These are phyloP conservation scores for Madurella mycetomatis DNA, from an alignment of 2,329 filamentous ascomycete genomes.

Conservation along the genomic window DNA sequence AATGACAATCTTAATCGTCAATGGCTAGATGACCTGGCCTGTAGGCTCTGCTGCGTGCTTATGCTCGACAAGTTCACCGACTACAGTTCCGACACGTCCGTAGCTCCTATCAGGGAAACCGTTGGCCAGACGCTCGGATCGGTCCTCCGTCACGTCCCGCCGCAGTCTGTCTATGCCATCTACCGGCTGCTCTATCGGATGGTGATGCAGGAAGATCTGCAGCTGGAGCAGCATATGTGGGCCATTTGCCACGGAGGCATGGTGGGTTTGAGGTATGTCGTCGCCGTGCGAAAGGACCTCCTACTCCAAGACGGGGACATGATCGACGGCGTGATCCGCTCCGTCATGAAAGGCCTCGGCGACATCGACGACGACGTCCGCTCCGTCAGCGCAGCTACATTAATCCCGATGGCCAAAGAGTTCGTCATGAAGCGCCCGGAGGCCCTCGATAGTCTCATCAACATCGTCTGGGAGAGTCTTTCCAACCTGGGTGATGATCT, in stretches of 20 bases:
- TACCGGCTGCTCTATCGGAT: constrained; percentile 82
- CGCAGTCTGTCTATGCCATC: constrained; percentile 73
- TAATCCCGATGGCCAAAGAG: constrained; percentile 93
- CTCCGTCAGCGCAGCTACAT: constrained; percentile 92
- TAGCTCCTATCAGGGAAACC: constrained; percentile 92
- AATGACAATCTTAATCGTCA: constrained; percentile 76
- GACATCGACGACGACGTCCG: constrained; percentile 94
- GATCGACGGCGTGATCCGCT: constrained; percentile 86
- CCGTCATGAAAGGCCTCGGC: constrained; percentile 90
- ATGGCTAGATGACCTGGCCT: constrained; percentile 95
- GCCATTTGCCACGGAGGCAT: constrained; percentile 96
- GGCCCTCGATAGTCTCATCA: constrained; percentile 76
- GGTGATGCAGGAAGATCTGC: constrained; percentile 84
- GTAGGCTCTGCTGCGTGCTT: constrained; percentile 87
- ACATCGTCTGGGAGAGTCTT: constrained; percentile 95
- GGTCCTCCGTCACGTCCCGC: constrained; percentile 76
- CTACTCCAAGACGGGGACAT: constrained; percentile 77
- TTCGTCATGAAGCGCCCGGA: constrained; percentile 80
- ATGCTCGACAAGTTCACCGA: constrained; percentile 98
- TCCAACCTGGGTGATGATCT: constrained; percentile 96
- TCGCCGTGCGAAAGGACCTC: constrained; percentile 89
- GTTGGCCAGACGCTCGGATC: constrained; percentile 91
- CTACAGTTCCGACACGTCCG: constrained; percentile 94
- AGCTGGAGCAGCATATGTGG: constrained; percentile 73
- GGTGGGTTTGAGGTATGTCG: constrained; percentile 92